Evolutionary conservation across 306 rosid genomes (phyloP), one percentile per base, ranked within the genome.

Genomic region (Trichosanthes cucumerina): DNA sequence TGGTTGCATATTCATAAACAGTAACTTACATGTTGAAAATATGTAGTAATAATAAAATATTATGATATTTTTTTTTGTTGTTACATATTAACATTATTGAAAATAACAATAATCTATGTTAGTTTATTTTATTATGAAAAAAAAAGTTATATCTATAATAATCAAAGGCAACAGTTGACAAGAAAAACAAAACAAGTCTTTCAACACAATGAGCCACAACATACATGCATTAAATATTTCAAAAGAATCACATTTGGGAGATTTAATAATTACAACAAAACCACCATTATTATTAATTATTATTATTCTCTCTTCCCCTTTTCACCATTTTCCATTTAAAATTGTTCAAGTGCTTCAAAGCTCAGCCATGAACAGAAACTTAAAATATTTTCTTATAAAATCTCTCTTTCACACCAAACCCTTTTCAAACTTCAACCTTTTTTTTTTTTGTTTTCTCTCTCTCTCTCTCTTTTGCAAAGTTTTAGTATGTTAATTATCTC

Each of bases 401-500:
- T 19, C 26, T 54, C 23, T 15, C 60, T 57, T 72, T 24, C 71
- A n/a, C 0, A 80, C 31, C 50, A 24, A 46, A 44, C 53, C 14
- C 15, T 81, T 65, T 75, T 23, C 59, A 49, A 50, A n/a, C 47
- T 2, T 47, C 72, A 23, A n/a, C 41, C 53, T n/a, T n/a, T n/a
- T n/a, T n/a, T n/a, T n/a, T n/a, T n/a, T n/a, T n/a, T n/a, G n/a
- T n/a, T 60, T 72, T 34, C 60, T 63, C 59, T 62, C 75, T 75
- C 16, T 49, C 75, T 69, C 69, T 38, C 58, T 13, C 28, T 1
- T 36, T 57, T 79, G 82, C 76, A 39, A 50, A 36, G 28, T 9
- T 19, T 57, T 57, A 57, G 24, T n/a, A 89, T 86, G 92, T 79
- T 46, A 14, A 13, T 14, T 70, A 23, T 82, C 77, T 81, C 93